Percentiles rank a stretch among this genome's conserved stretches.
Conservation (phyloP, 257 asterid genomes). For the Fraxinus cuspidata region DNA sequence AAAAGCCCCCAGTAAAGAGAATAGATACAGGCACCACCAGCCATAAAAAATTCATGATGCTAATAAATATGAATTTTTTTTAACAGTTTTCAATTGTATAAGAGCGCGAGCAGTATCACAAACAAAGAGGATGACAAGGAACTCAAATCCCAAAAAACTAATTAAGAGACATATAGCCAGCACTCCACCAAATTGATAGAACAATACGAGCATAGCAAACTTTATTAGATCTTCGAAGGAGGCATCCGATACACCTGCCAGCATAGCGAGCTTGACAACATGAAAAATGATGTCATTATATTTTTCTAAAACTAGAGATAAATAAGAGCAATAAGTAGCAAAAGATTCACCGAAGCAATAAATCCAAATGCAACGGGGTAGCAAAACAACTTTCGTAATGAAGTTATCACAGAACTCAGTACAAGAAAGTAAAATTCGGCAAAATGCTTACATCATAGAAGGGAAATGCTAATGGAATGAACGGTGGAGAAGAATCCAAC, state of each 20-base stretch:
- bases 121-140: slow-evolving; percentile 1
- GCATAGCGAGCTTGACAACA: neutral
- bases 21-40: slow-evolving; percentile 26
- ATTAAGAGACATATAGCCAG: neutral
- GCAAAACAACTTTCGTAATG: neutral
- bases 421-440: neutral
- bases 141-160: slow-evolving; percentile 10
- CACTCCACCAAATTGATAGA: neutral
- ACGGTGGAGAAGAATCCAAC: neutral
- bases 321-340: neutral
- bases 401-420: neutral
- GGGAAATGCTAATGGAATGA: neutral
- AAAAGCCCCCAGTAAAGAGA: slow-evolving; percentile 29
- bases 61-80: neutral
- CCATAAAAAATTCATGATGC: slow-evolving; percentile 32
- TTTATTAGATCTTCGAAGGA: neutral
- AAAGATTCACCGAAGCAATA: slow-evolving; percentile 13
- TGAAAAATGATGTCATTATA: neutral
- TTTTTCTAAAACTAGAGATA: neutral
- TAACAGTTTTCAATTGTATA: slow-evolving; percentile 3
- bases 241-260: neutral
- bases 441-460: neutral
- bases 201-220: no score
- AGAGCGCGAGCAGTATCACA: neutral
- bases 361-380: slow-evolving; percentile 18